A percentile compares a stretch with the other conserved stretches of the same genome.
Evolutionary conservation across 768 basidiomycete genomes (phyloP).

Genomic region (Lyophyllum atratum): DNA sequence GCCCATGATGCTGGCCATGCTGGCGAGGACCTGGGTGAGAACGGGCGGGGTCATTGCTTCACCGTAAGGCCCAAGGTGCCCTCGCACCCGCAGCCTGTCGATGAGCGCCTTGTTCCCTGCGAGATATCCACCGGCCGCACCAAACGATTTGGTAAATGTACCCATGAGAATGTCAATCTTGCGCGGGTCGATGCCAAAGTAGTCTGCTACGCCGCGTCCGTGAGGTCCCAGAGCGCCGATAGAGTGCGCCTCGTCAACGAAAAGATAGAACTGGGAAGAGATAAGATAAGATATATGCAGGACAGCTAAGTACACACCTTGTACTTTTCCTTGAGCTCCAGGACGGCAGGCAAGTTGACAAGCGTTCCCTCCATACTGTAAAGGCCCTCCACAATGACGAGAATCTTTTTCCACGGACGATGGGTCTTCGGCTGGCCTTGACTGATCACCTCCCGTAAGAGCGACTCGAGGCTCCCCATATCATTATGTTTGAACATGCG

Average conservation of each 20-base stretch:
- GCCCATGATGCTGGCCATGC: constrained; percentile 98
- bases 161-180: constrained; percentile 96
- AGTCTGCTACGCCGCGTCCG: constrained; percentile 94
- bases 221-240: constrained; percentile 94
- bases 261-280: constrained; percentile 81
- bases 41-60: constrained; percentile 92
- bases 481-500: constrained; percentile 98
- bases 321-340: constrained; percentile 91
- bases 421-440: constrained; percentile 98
- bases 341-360: constrained; percentile 76
- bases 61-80: constrained; percentile 83
- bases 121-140: constrained; percentile 94
- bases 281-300: background rate
- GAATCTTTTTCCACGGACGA: constrained; percentile 98
- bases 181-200: constrained; percentile 82
- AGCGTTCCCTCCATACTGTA: constrained; percentile 99
- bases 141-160: constrained; percentile 95
- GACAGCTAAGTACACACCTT: constrained; percentile 59
- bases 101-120: constrained; percentile 82
- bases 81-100: constrained; percentile 77
- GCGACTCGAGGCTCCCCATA: constrained; percentile 75
- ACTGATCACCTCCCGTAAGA: constrained; percentile 89
- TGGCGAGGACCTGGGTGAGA: constrained; percentile 85
- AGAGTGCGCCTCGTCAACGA: constrained; percentile 96
- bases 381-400: constrained; percentile 91